A percentile compares a stretch with the other conserved stretches of the same genome.
Conservation (phyloP, 441 rosid genomes). For the Capsella rubella region DNA sequence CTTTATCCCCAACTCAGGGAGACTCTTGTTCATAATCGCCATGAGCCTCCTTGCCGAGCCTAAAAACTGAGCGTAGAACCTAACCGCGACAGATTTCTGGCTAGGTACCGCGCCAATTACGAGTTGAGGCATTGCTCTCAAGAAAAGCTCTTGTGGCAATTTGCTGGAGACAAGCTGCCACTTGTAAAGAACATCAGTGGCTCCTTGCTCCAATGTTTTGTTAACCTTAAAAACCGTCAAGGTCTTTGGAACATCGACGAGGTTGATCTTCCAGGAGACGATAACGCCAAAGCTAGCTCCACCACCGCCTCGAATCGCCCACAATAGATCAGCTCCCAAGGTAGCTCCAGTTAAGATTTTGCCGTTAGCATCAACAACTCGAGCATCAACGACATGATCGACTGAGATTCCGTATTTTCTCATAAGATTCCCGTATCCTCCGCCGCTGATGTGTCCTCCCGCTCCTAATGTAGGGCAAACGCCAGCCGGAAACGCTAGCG, state of each 20-base stretch:
- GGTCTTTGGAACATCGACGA: constrained; percentile 59
- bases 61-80: constrained; percentile 56
- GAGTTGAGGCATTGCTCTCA: constrained; percentile 55
- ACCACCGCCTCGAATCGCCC: constrained; percentile 78
- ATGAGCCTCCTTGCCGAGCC: constrained; percentile 39
- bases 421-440: constrained; percentile 42
- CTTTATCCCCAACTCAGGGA: constrained; percentile 65
- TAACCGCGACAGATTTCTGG: constrained; percentile 45
- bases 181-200: constrained; percentile 49
- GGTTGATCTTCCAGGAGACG: constrained; percentile 58
- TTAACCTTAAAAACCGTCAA: constrained; percentile 66
- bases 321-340: constrained; percentile 72
- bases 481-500: constrained; percentile 37
- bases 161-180: constrained; percentile 65
- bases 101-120: constrained; percentile 27
- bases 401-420: constrained; percentile 43
- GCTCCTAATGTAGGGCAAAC: constrained; percentile 33
- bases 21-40: constrained; percentile 45
- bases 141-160: constrained; percentile 60
- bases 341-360: constrained; percentile 47
- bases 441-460: constrained; percentile 47
- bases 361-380: constrained; percentile 33
- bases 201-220: constrained; percentile 55
- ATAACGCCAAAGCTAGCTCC: constrained; percentile 74
- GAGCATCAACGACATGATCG: constrained; percentile 40